Percentiles rank a stretch among this genome's conserved stretches.
phyloP scores from a whole-genome alignment of 2,329 filamentous ascomycete genomes.

The Fusarium brachygibbosum region DNA sequence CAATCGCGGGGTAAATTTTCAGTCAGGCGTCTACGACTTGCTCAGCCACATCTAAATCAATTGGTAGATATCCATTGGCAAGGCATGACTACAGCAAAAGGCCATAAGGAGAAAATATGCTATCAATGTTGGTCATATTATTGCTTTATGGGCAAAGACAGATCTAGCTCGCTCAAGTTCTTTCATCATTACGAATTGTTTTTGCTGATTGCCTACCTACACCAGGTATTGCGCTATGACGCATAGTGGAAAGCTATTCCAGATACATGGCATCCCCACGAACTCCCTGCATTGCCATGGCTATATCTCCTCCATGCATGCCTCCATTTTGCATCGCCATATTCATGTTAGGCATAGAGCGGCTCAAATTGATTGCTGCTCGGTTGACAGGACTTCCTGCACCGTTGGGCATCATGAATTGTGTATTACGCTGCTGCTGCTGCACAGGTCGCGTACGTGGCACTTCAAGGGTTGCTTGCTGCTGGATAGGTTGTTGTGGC shows the following conservation, averaged over 20 bases:
- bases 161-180: constrained; percentile 45
- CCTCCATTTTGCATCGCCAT: constrained; percentile 57
- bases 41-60: constrained; percentile 36
- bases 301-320: constrained; percentile 61
- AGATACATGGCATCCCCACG: constrained; percentile 66
- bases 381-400: constrained; percentile 54
- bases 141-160: constrained; percentile 48
- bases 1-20: constrained; percentile 52
- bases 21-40: constrained; percentile 26
- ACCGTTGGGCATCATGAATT: constrained; percentile 60
- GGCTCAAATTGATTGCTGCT: constrained; percentile 57
- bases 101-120: not conserved
- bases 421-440: constrained; percentile 46
- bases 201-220: constrained; percentile 13
- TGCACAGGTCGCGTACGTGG: constrained; percentile 57
- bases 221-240: constrained; percentile 18
- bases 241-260: constrained; percentile 54
- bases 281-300: constrained; percentile 61
- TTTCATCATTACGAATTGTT: constrained; percentile 52
- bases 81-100: constrained; percentile 10
- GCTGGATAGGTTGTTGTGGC: constrained; percentile 55
- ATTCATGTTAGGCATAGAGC: constrained; percentile 63
- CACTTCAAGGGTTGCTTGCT: constrained; percentile 60
- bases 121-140: constrained; percentile 50
- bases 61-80: not conserved